Evolutionary conservation across 2,329 filamentous ascomycete species (phyloP), one percentile per base, ranked within the genome.

Genomic region (Paramyrothecium sp.): DNA sequence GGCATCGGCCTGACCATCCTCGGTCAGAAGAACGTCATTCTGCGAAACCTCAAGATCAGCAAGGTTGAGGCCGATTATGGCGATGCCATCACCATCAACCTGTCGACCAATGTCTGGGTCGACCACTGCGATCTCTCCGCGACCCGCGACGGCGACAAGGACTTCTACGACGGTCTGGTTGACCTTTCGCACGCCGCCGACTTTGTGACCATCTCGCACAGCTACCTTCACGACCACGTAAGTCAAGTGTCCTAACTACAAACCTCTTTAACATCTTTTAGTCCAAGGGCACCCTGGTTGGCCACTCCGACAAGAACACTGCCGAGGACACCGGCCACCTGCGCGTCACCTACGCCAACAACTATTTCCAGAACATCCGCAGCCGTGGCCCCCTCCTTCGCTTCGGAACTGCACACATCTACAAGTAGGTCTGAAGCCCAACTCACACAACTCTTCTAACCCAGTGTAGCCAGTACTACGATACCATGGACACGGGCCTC

Each of bases 321-420:
- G 74, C 67, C 33, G 83, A 87, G 62, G 85, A 88, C 65, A 81
- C 68, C 2, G 85, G 85, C 57, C 77, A 82, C 61, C 72, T 88
- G 17, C 80, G 74, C 61, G 74, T 88, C 21, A 88, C 85, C 22
- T 85, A 85, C 66, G 76, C 78, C 70, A 81, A 86, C 73, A 88
- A 88, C 78, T 77, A 83, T 75, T 87, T 77, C 74, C 63, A 71
- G 58, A 86, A 87, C 71, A 71, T 87, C 60, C 82, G 86, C 74
- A 85, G 81, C 16, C 85, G 85, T 55, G 75, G 73, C 0, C 86
- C 86, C 0, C 82, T 79, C 3, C 68, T 87, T 63, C 82, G 85
- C 58, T 88, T 88, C 70, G 86, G 85, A 7, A 87, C 82, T 7
- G 84, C 77, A 4, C 85, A 88, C 66, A 62, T 76, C 56, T 73